Evolutionary conservation across 164 flowering plant species (phyloP), one percentile per base, ranked within the genome.

Genomic region (Cinnamomum chago): DNA sequence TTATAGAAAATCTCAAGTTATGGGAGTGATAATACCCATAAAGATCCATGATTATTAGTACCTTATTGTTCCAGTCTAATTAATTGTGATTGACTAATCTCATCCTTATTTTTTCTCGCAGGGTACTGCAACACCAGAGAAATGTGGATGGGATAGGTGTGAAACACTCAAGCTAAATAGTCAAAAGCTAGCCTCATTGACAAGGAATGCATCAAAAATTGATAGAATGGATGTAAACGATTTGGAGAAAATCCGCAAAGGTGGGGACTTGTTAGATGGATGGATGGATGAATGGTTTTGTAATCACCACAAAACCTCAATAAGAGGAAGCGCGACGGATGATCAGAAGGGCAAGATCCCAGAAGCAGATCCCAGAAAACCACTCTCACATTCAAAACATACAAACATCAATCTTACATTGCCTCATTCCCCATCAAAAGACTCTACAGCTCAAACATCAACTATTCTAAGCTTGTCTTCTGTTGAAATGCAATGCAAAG

Each of bases 351-450:
- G 70, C 67, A 91, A 90, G 82, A 89, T 92, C 62, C 90, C 90
- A 5, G 96, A 92, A 79, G 84, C 90, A 20, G 96, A 92, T 70
- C 87, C 92, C 13, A 90, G 91, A 83, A 89, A 86, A 75, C 95
- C 94, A 50, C 84, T 72, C 71, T 75, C 77, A 24, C 79, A 71
- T 30, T 71, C 82, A 47, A 87, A 75, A 23, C 73, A 68, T 62
- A 75, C 73, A 28, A 75, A 24, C 72, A 75, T 65, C 33, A 62
- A 58, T 66, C 76, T 73, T 33, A 28, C 85, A 52, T 50, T 82
- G 18, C 76, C 71, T 24, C 85, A 85, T 30, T 84, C 90, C 0
- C 84, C 86, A 11, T 81, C 90, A 18, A 87, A 82, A 70, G 73
- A 78, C 62, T 80, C 87, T 20, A 71, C 82, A 73, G 83, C 85